These are phyloP conservation scores for Penicillium ochrochloron DNA, from an alignment of 495 filamentous ascomycete genomes.

Conservation along the genomic window DNA sequence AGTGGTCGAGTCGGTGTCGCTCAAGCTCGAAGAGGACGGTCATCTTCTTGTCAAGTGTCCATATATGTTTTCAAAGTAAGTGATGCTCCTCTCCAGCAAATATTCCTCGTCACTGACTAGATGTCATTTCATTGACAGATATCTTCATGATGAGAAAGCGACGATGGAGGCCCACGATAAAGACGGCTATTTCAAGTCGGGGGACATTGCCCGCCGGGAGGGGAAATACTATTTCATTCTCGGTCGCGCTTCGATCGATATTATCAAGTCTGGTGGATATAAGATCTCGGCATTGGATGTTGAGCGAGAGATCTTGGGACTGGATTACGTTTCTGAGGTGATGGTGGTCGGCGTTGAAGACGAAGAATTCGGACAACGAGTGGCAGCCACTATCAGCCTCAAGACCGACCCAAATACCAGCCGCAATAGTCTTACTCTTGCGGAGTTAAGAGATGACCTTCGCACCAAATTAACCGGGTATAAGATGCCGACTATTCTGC, in stretches of 20 bases:
- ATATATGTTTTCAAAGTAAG: slow-evolving; percentile 48
- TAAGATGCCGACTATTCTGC: slow-evolving; percentile 53
- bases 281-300: slow-evolving; percentile 53
- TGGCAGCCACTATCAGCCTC: slow-evolving; percentile 51
- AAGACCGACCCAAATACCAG: slow-evolving; percentile 27
- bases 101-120: neutral
- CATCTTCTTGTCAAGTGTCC: slow-evolving; percentile 48
- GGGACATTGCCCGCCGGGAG: slow-evolving; percentile 52
- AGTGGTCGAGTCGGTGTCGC: slow-evolving; percentile 44
- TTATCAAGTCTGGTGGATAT: slow-evolving; percentile 54
- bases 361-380: slow-evolving; percentile 55
- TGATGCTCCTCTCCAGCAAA: neutral
- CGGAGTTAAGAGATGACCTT: slow-evolving; percentile 45
- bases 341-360: slow-evolving; percentile 48
- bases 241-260: slow-evolving; percentile 51
- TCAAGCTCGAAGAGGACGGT: slow-evolving; percentile 42
- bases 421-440: slow-evolving; percentile 35
- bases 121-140: slow-evolving; percentile 30
- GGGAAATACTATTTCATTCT: slow-evolving; percentile 53
- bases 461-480: slow-evolving; percentile 42
- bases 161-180: slow-evolving; percentile 37
- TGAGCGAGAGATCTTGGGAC: slow-evolving; percentile 46
- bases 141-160: slow-evolving; percentile 47
- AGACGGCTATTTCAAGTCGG: slow-evolving; percentile 53
- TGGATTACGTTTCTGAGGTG: slow-evolving; percentile 45